Conservation (phyloP, 345 rosid species). For the Bruguiera sexangula region DNA sequence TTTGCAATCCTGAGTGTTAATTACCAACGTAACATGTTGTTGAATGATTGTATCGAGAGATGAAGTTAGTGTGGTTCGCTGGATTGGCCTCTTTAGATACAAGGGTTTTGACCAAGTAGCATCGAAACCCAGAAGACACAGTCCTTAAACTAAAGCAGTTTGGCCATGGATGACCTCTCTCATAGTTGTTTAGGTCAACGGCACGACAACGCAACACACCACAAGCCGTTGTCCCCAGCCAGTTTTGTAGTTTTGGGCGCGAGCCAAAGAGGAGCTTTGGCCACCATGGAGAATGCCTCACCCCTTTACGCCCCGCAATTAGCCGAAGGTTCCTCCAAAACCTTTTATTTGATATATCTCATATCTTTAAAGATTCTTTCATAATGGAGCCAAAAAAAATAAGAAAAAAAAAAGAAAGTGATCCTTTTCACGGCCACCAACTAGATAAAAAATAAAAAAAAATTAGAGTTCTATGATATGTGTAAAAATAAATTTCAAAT, state of each 20-base stretch:
- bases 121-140: not conserved
- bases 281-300: not conserved
- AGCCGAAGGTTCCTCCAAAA: not conserved
- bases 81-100: no score
- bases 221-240: not conserved
- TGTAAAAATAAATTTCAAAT: no score
- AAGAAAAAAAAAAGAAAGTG: no score
- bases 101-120: not conserved
- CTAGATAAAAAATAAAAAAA: no score
- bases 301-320: not conserved
- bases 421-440: no score
- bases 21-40: no score
- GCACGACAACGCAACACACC: not conserved
- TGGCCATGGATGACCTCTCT: slow-evolving; percentile 12
- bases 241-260: not conserved
- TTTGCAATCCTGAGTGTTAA: no score
- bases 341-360: not conserved
- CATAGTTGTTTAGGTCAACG: slow-evolving; percentile 1
- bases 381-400: not conserved
- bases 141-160: not conserved
- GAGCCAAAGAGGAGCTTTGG: no score
- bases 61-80: no score
- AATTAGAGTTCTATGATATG: no score
- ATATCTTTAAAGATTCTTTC: not conserved
- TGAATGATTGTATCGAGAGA: no score